Base-by-base conservation (phyloP, 2,329 filamentous ascomycete species). In the Macrophomina pseudophaseolina region DNA sequence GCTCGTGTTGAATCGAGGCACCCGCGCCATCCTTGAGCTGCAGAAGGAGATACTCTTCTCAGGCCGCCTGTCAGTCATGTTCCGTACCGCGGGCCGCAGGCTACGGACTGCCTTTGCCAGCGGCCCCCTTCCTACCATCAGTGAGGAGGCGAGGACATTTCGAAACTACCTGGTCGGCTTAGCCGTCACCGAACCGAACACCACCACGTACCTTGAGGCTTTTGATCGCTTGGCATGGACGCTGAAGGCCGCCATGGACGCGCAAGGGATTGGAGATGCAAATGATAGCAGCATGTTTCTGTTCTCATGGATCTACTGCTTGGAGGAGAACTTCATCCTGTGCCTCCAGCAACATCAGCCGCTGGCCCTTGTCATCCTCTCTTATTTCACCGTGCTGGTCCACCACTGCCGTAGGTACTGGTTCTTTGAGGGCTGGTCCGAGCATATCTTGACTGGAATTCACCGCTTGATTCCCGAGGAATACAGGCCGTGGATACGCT, bases 401-500 rank as follows among this genome's bases (percentile, higher is more conserved):
- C 44, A 58, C 12, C 28, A 2, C 3, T n/a, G n/a, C 6, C n/a
- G n/a, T 1, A 14, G 5, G 11, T 23, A 35, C 9, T 68, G 67
- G 67, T 59, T 46, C 38, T 63, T 67, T 53, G 23, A 66, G 3
- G 35, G 18, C 9, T 68, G 65, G 67, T 18, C 63, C 30, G 53
- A 66, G 16, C 67, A 68, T 33, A 46, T 67, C n/a, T 49, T 68
- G 54, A 23, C 53, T 12, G 65, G 65, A 2, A 63, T 65, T 6
- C 33, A 32, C 11, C 38, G 46, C 2, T 16, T 59, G 5, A 30
- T 68, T 2, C 59, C 53, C 9, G 40, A 60, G 5, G 67, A 65
- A 14, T 63, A 65, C 40, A 51, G 30, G 11, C 48, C 30, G 12
- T 67, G 67, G 67, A 62, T 68, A 32, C 53, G 64, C 9, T 67